These are phyloP conservation scores for Tetrapisispora nanseiensis DNA, from an alignment of 805 yeast genomes.

Conservation along the genomic window DNA sequence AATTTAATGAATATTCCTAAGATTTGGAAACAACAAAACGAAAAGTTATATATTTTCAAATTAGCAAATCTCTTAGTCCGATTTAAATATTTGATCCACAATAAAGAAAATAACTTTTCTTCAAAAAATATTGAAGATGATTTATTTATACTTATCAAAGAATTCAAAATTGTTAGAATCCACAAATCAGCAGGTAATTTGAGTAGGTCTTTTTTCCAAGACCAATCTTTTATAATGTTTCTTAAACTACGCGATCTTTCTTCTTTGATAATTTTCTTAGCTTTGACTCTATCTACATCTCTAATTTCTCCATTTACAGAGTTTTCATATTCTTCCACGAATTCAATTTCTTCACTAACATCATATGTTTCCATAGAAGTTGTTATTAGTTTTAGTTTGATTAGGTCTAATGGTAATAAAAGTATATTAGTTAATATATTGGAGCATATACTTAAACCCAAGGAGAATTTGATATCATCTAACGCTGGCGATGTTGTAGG, in stretches of 20 bases:
- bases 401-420: conserved; percentile 72
- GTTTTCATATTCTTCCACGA: conserved; percentile 13
- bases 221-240: conserved; percentile 45
- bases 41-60: conserved; percentile 44
- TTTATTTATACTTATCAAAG: conserved; percentile 36
- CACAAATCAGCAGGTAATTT: conserved; percentile 52
- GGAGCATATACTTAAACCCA: conserved; percentile 54
- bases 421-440: conserved; percentile 62
- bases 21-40: conserved; percentile 3
- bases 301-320: background rate
- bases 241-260: conserved; percentile 51
- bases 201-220: conserved; percentile 30
- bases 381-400: conserved; percentile 66
- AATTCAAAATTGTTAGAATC: conserved; percentile 58
- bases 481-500: background rate
- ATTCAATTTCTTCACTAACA: conserved; percentile 4
- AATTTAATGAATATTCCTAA: conserved; percentile 63
- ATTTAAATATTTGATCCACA: conserved; percentile 44
- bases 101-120: conserved; percentile 2
- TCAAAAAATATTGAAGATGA: conserved; percentile 38
- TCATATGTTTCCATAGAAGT: conserved; percentile 42
- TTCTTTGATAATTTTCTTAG: background rate
- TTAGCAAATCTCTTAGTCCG: conserved; percentile 36
- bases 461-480: conserved; percentile 1
- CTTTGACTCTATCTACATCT: background rate